phyloP scores from a whole-genome alignment of 345 rosid species.

The Lepidium didymum region DNA sequence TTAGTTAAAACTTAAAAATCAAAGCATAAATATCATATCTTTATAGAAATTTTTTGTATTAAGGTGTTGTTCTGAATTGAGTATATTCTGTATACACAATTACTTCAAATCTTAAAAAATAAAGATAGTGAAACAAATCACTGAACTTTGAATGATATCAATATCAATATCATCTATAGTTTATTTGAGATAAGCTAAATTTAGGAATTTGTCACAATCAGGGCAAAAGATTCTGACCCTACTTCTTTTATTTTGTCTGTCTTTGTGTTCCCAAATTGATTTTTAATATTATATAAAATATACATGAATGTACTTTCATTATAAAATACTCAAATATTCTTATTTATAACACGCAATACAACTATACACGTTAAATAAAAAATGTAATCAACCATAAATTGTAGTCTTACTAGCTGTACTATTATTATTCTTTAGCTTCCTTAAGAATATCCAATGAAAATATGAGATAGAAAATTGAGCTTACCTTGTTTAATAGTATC shows the following conservation, averaged over 20 bases:
- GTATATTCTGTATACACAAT: neutral
- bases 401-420: too few relatives aligned
- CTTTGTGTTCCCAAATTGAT: neutral
- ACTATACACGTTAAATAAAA: neutral
- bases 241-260: neutral
- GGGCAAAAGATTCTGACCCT: neutral
- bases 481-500: too few relatives aligned
- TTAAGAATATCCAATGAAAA: too few relatives aligned
- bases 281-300: neutral
- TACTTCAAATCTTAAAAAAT: neutral
- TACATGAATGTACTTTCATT: neutral
- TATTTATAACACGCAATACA: neutral
- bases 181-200: neutral
- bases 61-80: neutral
- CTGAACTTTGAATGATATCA: neutral
- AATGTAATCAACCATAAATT: too few relatives aligned
- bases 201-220: slow-evolving; percentile 9
- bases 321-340: neutral
- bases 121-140: neutral
- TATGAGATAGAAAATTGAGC: too few relatives aligned
- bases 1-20: neutral
- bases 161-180: neutral
- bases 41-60: too few relatives aligned
- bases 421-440: too few relatives aligned
- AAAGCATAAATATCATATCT: neutral